A percentile compares a stretch with the other conserved stretches of the same genome.
These are phyloP conservation scores for Fraxinus sp. DNA, from an alignment of 305 asterid genomes.

Conservation along the genomic window DNA sequence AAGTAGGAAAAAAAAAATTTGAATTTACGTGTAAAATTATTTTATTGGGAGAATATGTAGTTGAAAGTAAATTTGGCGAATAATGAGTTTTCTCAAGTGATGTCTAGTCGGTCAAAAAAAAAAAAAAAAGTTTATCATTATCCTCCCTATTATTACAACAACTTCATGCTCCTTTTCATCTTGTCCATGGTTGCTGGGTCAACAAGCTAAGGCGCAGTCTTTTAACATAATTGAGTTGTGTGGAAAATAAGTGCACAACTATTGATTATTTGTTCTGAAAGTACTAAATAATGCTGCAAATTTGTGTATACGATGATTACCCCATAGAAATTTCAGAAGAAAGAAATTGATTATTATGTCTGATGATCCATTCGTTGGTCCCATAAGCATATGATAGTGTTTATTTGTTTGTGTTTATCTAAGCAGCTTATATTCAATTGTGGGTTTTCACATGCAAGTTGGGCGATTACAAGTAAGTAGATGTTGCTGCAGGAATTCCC, in stretches of 20 bases:
- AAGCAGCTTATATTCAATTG: constrained; percentile 32
- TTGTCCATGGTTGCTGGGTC: constrained; percentile 48
- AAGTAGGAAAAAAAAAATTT: no score
- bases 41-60: no score
- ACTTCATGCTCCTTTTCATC: constrained; percentile 8
- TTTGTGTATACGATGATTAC: constrained; percentile 5
- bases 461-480: not conserved
- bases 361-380: constrained; percentile 19
- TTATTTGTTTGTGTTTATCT: constrained; percentile 38
- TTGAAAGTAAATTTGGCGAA: not conserved
- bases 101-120: not conserved
- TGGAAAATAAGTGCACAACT: constrained; percentile 20
- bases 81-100: no score
- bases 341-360: not conserved
- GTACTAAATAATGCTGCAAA: constrained; percentile 28
- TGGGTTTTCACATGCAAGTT: constrained; percentile 43
- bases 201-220: constrained; percentile 47
- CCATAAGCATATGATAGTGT: constrained; percentile 33
- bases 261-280: constrained; percentile 25
- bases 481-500: not conserved
- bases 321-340: not conserved
- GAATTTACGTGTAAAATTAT: not conserved
- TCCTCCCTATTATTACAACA: constrained; percentile 2
- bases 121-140: constrained; percentile 16
- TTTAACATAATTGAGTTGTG: constrained; percentile 42